A percentile compares a stretch with the other conserved stretches of the same genome.
phyloP scores from a whole-genome alignment of 495 filamentous ascomycete species.

The Hypoxylon cercidicola region DNA sequence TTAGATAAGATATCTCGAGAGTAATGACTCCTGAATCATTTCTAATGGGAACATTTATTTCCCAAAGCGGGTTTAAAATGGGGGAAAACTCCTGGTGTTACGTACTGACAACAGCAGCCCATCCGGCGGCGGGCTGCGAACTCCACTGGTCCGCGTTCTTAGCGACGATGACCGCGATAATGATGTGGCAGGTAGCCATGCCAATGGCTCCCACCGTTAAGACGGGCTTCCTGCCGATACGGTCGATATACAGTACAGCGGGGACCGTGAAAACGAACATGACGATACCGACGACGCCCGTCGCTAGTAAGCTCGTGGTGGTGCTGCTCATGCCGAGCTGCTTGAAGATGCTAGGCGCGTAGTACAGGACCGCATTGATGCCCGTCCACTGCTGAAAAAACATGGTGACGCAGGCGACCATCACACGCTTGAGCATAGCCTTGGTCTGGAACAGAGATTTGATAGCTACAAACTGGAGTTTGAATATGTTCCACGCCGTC shows the following conservation, averaged over 20 bases:
- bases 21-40: too few species aligned
- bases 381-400: constrained; percentile 83
- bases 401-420: constrained; percentile 76
- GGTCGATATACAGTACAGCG: constrained; percentile 73
- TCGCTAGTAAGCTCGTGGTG: constrained; percentile 76
- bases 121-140: constrained; percentile 71
- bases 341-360: constrained; percentile 79
- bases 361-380: constrained; percentile 75
- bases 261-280: constrained; percentile 77
- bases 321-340: constrained; percentile 71
- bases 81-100: too few species aligned
- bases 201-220: constrained; percentile 66
- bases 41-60: too few species aligned
- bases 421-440: constrained; percentile 79
- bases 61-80: too few species aligned
- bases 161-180: constrained; percentile 79
- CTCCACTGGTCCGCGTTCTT: constrained; percentile 68
- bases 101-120: constrained; percentile 73
- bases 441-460: constrained; percentile 75
- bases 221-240: constrained; percentile 67
- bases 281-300: constrained; percentile 82
- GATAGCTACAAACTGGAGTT: constrained; percentile 78
- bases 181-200: constrained; percentile 72
- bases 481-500: constrained; percentile 68
- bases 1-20: too few species aligned